Evolutionary conservation across 805 yeast species (phyloP).

Genomic region (Lipomyces mesembrius): DNA sequence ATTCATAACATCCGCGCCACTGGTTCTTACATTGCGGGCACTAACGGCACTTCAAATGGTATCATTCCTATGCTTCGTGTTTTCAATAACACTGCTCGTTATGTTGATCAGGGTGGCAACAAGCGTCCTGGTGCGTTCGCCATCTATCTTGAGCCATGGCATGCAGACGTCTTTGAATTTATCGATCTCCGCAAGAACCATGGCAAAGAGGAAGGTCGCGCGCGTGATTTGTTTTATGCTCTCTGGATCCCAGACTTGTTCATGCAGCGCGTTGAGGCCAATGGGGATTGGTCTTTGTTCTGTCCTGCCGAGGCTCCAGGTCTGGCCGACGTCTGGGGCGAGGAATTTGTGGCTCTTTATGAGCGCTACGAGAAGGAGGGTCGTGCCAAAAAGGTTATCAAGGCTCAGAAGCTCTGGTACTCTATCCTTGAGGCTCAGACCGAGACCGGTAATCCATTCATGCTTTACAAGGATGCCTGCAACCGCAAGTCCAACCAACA

Average conservation of each 20-base stretch:
- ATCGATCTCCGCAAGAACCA: slow-evolving; percentile 88
- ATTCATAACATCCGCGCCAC: slow-evolving; percentile 83
- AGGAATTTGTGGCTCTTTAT: slow-evolving; percentile 75
- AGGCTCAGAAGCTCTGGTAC: slow-evolving; percentile 90
- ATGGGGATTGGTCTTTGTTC: slow-evolving; percentile 85
- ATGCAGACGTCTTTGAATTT: slow-evolving; percentile 84
- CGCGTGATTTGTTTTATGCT: slow-evolving; percentile 91
- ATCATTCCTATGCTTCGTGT: slow-evolving; percentile 95
- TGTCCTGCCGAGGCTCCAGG: slow-evolving; percentile 92
- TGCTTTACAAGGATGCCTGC: slow-evolving; percentile 92
- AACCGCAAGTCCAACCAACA: slow-evolving; percentile 86
- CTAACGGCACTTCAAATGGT: slow-evolving; percentile 92
- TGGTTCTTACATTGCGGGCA: slow-evolving; percentile 87
- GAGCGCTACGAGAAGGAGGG: slow-evolving; percentile 73
- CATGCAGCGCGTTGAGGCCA: slow-evolving; percentile 83
- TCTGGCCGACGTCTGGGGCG: slow-evolving; percentile 79
- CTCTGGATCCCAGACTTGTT: slow-evolving; percentile 94
- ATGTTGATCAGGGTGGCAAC: slow-evolving; percentile 98
- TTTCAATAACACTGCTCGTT: slow-evolving; percentile 92
- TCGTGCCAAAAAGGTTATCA: slow-evolving; percentile 64
- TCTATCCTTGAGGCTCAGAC: slow-evolving; percentile 89
- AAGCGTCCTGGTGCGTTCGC: slow-evolving; percentile 98
- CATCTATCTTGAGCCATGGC: slow-evolving; percentile 96
- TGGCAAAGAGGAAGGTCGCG: slow-evolving; percentile 91
- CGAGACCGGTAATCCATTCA: slow-evolving; percentile 95